These are phyloP conservation scores for Fusarium sp. DNA, from an alignment of 2,329 filamentous ascomycete species.

Conservation along the genomic window DNA sequence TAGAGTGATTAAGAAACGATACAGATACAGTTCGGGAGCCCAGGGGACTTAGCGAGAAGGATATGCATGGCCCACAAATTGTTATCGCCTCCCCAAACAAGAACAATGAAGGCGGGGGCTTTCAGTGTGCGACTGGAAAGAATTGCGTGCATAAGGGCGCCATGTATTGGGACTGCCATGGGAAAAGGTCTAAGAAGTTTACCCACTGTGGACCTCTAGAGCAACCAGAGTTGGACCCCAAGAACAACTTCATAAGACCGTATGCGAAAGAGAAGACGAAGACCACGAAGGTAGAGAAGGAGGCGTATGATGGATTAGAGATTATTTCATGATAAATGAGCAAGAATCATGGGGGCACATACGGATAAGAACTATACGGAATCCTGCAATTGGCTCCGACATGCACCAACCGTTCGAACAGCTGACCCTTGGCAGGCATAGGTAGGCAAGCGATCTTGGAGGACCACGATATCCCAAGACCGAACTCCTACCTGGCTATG, in stretches of 20 bases:
- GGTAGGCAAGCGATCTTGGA: constrained; percentile 1
- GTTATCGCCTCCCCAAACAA: not conserved
- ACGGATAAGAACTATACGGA: not conserved
- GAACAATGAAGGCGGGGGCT: not conserved
- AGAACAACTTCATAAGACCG: not conserved
- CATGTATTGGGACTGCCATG: not conserved
- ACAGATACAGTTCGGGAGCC: not conserved
- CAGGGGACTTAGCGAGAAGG: not conserved
- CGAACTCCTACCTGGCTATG: not conserved
- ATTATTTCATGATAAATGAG: not conserved
- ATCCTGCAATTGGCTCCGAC: not conserved
- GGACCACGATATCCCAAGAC: not conserved
- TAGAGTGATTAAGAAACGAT: not conserved
- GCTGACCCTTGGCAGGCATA: constrained; percentile 6
- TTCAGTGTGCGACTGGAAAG: not conserved
- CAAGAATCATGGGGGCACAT: not conserved
- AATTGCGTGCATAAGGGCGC: not conserved
- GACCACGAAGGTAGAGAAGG: not conserved
- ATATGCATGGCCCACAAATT: not conserved
- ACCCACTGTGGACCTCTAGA: not conserved
- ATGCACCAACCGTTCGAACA: constrained; percentile 2
- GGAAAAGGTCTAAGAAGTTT: not conserved
- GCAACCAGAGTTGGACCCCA: not conserved
- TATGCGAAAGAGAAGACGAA: not conserved
- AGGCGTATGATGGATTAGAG: not conserved